A percentile compares a stretch with the other conserved stretches of the same genome.
Conservation (phyloP, 2,329 filamentous ascomycete genomes). For the Endothia cerciana region DNA sequence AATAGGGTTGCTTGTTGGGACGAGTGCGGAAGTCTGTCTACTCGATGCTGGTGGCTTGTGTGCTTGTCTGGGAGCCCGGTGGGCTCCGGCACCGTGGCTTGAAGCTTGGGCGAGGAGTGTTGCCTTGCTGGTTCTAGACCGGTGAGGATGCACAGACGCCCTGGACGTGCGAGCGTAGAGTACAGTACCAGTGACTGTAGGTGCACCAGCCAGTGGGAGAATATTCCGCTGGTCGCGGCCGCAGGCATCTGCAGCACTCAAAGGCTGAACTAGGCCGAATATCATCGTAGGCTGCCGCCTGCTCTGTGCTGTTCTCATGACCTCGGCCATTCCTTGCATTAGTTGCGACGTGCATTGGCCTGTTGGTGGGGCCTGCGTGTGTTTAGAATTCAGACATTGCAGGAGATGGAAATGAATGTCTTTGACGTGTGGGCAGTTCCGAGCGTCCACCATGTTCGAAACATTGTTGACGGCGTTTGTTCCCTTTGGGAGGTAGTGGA, state of each 20-base stretch:
- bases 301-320: background rate
- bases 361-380: background rate
- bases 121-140: constrained; percentile 7
- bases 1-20: constrained; percentile 3
- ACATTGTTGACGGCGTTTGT: background rate
- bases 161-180: background rate
- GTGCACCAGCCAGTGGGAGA: constrained; percentile 1
- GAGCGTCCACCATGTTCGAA: constrained; percentile 6
- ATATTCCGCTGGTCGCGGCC: background rate
- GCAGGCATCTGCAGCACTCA: background rate
- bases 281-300: background rate
- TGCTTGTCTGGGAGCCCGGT: background rate
- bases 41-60: background rate
- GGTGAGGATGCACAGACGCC: background rate
- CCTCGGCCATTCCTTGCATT: background rate
- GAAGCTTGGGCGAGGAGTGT: background rate
- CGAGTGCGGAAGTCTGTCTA: background rate
- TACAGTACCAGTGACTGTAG: background rate
- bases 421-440: background rate
- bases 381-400: background rate
- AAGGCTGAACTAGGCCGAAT: background rate
- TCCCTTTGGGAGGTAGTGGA: background rate
- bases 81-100: background rate
- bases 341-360: background rate
- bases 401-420: background rate